Base-by-base conservation (phyloP, 139 green algal species). In the Chlorella sorokiniana region DNA sequence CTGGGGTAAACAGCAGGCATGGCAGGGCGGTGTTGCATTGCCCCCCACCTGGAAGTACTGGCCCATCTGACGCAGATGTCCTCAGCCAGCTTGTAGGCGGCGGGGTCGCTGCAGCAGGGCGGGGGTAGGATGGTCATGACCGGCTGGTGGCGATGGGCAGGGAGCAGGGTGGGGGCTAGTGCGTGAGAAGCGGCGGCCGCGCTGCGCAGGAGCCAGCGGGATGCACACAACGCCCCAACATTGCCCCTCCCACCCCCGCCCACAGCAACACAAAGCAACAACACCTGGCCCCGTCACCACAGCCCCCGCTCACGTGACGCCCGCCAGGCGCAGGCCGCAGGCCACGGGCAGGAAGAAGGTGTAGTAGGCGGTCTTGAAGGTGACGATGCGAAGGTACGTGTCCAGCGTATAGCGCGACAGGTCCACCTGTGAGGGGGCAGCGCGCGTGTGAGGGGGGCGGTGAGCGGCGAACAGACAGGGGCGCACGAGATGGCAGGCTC, bases 331-430 rank as follows among this genome's bases (percentile, higher is more conserved):
- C 90, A 99, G 91, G 65, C 94, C 96, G 78, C 91, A 95, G 0
- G 96, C 97, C 38, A 98, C 87, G 7, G 95, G 96, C 77, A 99
- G 84, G 90, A 98, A 98, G 91, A 99, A 98, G 42, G 94, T 95
- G 90, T 99, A 99, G 89, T 90, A 99, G 38, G 95, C 95, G 27
- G 94, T 94, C 88, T 99, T 99, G 90, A 93, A 99, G 23, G 92
- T 98, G 48, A 98, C 93, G 79, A 99, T 99, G 81, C 92, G 87
- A 86, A 95, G 89, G 92, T 99, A 99, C 74, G 91, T 97, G 70
- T 94, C 85, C 79, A 95, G 88, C 31, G 95, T 98, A 94, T 98
- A 99, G 79, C 91, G 90, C 20, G 83, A 83, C 42, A 94, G 84
- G 73, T 92, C 88, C 56, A 90, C 86, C 65, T 68, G 64, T 18